Base-by-base conservation (phyloP, 1,139 yeast species). In the Yamadazyma friedrichii region DNA sequence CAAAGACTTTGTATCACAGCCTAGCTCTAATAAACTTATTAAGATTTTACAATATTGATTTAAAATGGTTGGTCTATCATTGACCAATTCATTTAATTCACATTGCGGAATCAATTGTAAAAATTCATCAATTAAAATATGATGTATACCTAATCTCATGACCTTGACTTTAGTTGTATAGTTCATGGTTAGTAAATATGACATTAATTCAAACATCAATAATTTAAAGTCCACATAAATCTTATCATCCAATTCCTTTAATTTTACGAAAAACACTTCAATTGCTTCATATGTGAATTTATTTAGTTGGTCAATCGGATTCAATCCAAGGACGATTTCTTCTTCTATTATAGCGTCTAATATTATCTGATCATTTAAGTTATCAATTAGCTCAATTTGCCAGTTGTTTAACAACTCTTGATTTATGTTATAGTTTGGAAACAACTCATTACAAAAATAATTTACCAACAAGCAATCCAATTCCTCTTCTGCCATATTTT, bases 331-430 rank as follows among this genome's bases (percentile, higher is more conserved):
- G 4, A 63, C 41, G 11, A 61, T 45, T 12, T 60, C 63, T 31
- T 61, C 56, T 35, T 59, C 58, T 2, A 65, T 50, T 4, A 56
- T 47, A 3, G 57, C 46, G 6, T 54, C 43, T 31, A 66, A 51
- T 9, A 48, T 42, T 16, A 49, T 45, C 9, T 48, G 46, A 41
- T 60, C 61, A 24, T 50, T 45, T 6, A 56, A 36, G 30, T 46
- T 47, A 35, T 64, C 71, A 6, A 51, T 42, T 28, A 70, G 46
- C 36, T 70, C 76, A 4, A 65, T 53, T 44, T 67, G 69, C 76
- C 76, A 71, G 44, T 64, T 62, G 38, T 43, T 30, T 11, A 71
- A 52, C 11, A 61, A 45, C 3, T 58, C 64, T 31, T 46, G 47
- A 43, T 70, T 62, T 36, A 70, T 47, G n/a, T 53, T 47, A 41